Evolutionary conservation across 2,329 filamentous ascomycete species (phyloP), one percentile per base, ranked within the genome.

Genomic region (Trichoderma cornu-damae): DNA sequence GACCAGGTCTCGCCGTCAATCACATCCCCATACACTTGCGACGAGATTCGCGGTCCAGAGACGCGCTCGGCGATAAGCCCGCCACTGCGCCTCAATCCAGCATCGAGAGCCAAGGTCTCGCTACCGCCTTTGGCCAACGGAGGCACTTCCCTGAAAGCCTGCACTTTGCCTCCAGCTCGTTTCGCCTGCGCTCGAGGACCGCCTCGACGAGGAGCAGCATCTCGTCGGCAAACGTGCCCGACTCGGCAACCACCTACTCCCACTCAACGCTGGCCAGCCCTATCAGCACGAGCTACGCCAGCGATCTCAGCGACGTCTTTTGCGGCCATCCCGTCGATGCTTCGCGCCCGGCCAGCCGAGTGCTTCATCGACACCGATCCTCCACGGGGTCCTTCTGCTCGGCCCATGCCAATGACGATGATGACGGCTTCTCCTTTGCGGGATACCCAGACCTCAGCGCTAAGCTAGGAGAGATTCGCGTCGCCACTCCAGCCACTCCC

Each of bases 241-340:
- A 75, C 57, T 73, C 72, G 4, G 72, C 71, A 4, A 75, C 73
- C 1, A 70, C 69, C 0, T 71, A 67, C 37, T 75, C 72, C 1
- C 62, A 67, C 2, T 72, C 70, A 2, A 71, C 69, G 0, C 61
- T 73, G 18, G 69, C 69, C 2, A 72, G 70, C 20, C 71, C 71
- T 6, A 65, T 72, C 48, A 73, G 70, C 54, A 72, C 70, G 0
- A 68, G 65, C 6, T 71, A 72, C 58, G 65, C 69, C 34, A 69
- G 67, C 53, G 70, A 71, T 3, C 63, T 71, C 18, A 65, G 69
- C 28, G 70, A 72, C 34, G 61, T 66, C 16, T 68, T 71, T 37
- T 69, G 68, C 3, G 61, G 60, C 2, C 56, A 68, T 16, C 62
- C 62, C 1, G 46, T 68, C 11, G 61, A 64, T 7, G 61, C 57